Evolutionary conservation across 2,329 filamentous ascomycete genomes (phyloP).

Genomic region (Exutisphaerella laricina): DNA sequence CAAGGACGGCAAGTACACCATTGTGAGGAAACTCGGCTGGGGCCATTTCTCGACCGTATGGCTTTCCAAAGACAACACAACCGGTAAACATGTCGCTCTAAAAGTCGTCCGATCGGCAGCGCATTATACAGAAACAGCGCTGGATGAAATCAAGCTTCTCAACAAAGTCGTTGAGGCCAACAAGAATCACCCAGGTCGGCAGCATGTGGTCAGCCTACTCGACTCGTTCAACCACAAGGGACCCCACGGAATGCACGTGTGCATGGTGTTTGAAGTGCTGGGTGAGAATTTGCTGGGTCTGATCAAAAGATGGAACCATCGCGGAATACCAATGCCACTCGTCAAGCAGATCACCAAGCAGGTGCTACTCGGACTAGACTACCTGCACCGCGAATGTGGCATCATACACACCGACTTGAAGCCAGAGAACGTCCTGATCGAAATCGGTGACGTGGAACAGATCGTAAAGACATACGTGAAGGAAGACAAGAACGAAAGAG

Average conservation of each 20-base stretch:
- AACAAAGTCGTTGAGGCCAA: conserved; percentile 96
- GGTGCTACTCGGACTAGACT: conserved; percentile 89
- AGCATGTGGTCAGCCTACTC: conserved; percentile 90
- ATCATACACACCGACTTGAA: conserved; percentile 98
- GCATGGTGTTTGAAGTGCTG: conserved; percentile 98
- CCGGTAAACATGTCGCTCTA: conserved; percentile 88
- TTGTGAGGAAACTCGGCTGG: conserved; percentile 95
- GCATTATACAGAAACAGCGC: conserved; percentile 97
- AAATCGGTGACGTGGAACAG: conserved; percentile 97
- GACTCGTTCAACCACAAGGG: conserved; percentile 98
- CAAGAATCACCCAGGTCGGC: conserved; percentile 85
- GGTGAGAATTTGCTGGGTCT: conserved; percentile 91
- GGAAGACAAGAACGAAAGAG: conserved; percentile 65
- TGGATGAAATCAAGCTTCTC: conserved; percentile 97
- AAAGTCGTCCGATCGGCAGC: conserved; percentile 97
- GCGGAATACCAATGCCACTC: conserved; percentile 90
- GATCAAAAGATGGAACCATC: conserved; percentile 98
- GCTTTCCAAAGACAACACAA: conserved; percentile 68
- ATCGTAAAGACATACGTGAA: conserved; percentile 96
- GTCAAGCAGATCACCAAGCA: conserved; percentile 99
- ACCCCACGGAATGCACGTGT: conserved; percentile 92
- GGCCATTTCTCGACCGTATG: conserved; percentile 99
- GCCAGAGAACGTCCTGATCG: conserved; percentile 96
- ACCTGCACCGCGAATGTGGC: conserved; percentile 93
- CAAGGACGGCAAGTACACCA: conserved; percentile 94